phyloP scores from a whole-genome alignment of 2,329 filamentous ascomycete genomes.

The Anisogramma anomala region DNA sequence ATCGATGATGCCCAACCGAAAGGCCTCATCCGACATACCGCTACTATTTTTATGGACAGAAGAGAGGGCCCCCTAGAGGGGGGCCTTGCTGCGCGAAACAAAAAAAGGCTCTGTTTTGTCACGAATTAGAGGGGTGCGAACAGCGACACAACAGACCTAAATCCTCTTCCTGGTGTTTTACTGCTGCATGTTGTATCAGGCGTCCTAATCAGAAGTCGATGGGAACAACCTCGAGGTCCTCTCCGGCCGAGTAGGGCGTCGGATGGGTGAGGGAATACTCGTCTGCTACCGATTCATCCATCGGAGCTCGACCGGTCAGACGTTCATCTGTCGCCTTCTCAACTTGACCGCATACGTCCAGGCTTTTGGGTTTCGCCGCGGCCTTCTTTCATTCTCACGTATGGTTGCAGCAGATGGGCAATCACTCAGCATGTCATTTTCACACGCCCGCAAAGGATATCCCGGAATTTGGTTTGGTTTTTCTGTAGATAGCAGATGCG shows the following conservation, averaged over 20 bases:
- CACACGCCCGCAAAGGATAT: constrained; percentile 18
- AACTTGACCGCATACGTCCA: neutral
- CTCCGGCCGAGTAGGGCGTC: neutral
- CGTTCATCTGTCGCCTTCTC: constrained; percentile 15
- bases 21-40: constrained; percentile 6
- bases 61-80: constrained; percentile 6
- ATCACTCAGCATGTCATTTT: constrained; percentile 12
- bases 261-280: neutral
- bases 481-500: constrained; percentile 19
- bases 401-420: constrained; percentile 14
- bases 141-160: neutral
- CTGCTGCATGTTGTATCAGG: neutral
- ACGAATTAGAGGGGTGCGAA: neutral
- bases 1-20: constrained; percentile 3
- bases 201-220: neutral
- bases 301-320: neutral
- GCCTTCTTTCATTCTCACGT: constrained; percentile 15
- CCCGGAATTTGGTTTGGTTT: constrained; percentile 16
- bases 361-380: constrained; percentile 16
- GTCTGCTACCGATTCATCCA: too few species aligned
- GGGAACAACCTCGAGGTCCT: neutral
- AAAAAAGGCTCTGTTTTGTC: neutral
- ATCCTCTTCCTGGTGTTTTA: neutral
- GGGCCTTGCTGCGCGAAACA: neutral
- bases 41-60: constrained; percentile 5